Percentiles rank a stretch among this genome's conserved stretches.
phyloP scores from a whole-genome alignment of 257 asterid genomes.

The Osmanthus fragrans region DNA sequence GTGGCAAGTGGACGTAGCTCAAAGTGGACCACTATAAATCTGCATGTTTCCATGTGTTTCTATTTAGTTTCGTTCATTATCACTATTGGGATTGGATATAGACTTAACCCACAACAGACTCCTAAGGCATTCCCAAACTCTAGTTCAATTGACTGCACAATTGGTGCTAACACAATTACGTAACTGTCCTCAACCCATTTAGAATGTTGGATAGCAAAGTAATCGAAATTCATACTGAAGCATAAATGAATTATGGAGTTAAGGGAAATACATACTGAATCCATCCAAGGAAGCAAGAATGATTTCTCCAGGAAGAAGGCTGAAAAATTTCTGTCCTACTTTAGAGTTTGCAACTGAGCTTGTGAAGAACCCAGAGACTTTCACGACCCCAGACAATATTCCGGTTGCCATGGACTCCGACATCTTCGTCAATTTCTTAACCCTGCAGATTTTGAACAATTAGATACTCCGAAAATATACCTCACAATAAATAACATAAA shows the following conservation, averaged over 20 bases:
- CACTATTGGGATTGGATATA: not conserved
- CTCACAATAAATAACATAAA: not conserved
- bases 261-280: slow-evolving; percentile 61
- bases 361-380: slow-evolving; percentile 84
- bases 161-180: not conserved
- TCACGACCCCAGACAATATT: slow-evolving; percentile 76
- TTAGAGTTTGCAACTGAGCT: slow-evolving; percentile 70
- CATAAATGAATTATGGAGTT: not conserved
- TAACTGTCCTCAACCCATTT: not conserved
- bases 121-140: not conserved
- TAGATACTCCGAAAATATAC: not conserved
- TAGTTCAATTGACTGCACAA: no score
- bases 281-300: slow-evolving; percentile 94
- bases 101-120: not conserved
- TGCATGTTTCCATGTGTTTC: no score
- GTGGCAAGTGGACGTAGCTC: no score
- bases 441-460: slow-evolving; percentile 42
- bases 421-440: slow-evolving; percentile 78
- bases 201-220: not conserved
- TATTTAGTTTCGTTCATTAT: not conserved
- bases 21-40: no score
- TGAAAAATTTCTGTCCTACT: slow-evolving; percentile 78
- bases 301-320: slow-evolving; percentile 88
- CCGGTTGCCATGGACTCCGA: slow-evolving; percentile 73
- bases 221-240: not conserved